Base-by-base conservation (phyloP, 495 filamentous ascomycete species). In the Neurospora sp. region DNA sequence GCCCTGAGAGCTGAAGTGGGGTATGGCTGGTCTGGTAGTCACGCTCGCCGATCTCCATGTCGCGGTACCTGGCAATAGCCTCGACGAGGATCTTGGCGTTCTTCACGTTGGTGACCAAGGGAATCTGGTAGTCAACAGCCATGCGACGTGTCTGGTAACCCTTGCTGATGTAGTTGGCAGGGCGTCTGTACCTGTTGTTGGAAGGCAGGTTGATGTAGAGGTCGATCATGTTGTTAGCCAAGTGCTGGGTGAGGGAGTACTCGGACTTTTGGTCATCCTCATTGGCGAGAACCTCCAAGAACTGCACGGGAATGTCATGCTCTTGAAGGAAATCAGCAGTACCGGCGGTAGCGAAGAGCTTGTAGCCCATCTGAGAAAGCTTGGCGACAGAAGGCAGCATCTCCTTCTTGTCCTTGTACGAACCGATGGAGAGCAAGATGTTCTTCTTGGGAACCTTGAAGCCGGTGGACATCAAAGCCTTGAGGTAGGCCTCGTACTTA, bases 111-210 rank as follows among this genome's bases (percentile, higher is more conserved):
- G 96, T 99, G 38, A 99, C 94, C 76, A 99, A 83, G 45, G 96
- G 96, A 48, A 95, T 97, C 82, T 98, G 95, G 83, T 98, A 99
- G 82, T 99, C 96, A 28, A 99, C 96, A 37, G 96, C 96, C 96
- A 99, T 97, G 77, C 96, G 91, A 79, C 96, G 89, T 39, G 96
- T 98, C 75, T 90, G 90, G 82, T 99, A 99, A 71, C 96, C 96
- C 83, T 93, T 94, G 81, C 94, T 97, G 91, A 99, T 95, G 84
- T 99, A 98, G 84, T 93, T 98, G 72, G 96, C 96, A 34, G 96
- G 96, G 72, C 96, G 90, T 73, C 96, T 88, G 86, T 94, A 98
- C 75, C 93, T 91, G 83, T 99, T 99, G 88, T 86, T 97, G n/a
- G 94, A 97, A 5, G 96, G 96, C 80, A 99, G 84, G 83, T 99